Percentiles rank a stretch among this genome's conserved stretches.
These are phyloP conservation scores for Isoetes taiwanensis DNA, from an alignment of 75 land plant species.

Conservation along the genomic window DNA sequence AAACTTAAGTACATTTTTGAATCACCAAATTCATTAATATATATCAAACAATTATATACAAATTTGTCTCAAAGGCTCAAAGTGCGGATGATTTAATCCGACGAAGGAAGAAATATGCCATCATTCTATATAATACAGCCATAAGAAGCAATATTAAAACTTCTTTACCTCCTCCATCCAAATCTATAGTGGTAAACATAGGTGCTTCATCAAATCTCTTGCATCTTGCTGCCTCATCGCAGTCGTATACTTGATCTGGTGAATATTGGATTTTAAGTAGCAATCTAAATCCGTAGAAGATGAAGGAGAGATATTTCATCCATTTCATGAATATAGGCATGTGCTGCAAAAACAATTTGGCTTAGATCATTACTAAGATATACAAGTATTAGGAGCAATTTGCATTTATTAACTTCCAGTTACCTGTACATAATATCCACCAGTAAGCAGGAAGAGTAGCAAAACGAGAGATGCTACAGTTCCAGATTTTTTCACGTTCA, in stretches of 20 bases:
- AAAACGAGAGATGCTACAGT: conserved; percentile 62
- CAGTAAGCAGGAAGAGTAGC: conserved; percentile 83
- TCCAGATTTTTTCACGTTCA: conserved; percentile 75
- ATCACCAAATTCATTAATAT: no score
- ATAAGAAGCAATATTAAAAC: conserved; percentile 65
- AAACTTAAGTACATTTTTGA: no score
- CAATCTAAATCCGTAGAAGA: conserved; percentile 83
- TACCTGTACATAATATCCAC: conserved; percentile 99
- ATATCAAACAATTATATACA: no score
- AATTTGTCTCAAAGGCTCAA: no score
- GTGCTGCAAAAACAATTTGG: conserved; percentile 40
- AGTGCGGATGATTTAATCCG: conserved; percentile 10
- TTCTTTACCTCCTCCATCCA: conserved; percentile 51
- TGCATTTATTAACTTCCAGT: background rate
- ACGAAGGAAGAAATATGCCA: conserved; percentile 67
- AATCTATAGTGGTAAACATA: conserved; percentile 47
- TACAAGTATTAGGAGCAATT: background rate
- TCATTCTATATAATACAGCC: conserved; percentile 57
- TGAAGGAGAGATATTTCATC: conserved; percentile 81
- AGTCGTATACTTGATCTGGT: conserved; percentile 58
- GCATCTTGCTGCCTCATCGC: conserved; percentile 52
- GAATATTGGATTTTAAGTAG: conserved; percentile 78
- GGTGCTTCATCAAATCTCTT: conserved; percentile 54
- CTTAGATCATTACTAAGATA: background rate
- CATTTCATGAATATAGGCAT: conserved; percentile 84